Conservation (phyloP, 2,329 filamentous ascomycete genomes). For the Claviceps sp. region DNA sequence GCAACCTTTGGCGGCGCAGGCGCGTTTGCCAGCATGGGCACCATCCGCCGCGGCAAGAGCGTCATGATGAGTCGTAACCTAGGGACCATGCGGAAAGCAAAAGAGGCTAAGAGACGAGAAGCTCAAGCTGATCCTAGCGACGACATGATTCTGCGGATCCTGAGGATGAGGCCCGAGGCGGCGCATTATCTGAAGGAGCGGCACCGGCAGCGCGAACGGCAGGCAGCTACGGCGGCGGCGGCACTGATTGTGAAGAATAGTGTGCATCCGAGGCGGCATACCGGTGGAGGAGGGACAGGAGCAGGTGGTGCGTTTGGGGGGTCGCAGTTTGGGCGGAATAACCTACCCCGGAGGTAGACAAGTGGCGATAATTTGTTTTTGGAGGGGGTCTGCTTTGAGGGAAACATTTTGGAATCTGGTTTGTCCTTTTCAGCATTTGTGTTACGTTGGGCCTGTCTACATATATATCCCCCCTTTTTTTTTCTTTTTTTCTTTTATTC, state of each 20-base stretch:
- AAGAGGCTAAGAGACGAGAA: slow-evolving; percentile 90
- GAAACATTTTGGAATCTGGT: not conserved
- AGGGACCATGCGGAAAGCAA: slow-evolving; percentile 89
- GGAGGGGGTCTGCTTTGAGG: not conserved
- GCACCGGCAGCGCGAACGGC: slow-evolving; percentile 83
- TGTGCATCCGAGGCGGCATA: slow-evolving; percentile 45
- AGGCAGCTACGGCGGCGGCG: slow-evolving; percentile 79
- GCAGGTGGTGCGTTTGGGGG: slow-evolving; percentile 7
- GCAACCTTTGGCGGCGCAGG: slow-evolving; percentile 21
- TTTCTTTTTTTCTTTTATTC: not conserved
- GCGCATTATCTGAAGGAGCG: slow-evolving; percentile 76
- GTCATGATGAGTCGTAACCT: slow-evolving; percentile 93
- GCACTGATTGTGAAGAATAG: slow-evolving; percentile 93
- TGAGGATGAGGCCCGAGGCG: slow-evolving; percentile 90
- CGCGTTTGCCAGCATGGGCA: slow-evolving; percentile 52
- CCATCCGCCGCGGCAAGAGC: slow-evolving; percentile 54
- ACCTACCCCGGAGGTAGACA: slow-evolving; percentile 31
- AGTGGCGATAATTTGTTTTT: not conserved
- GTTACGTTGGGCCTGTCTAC: too few species aligned
- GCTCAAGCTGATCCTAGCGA: slow-evolving; percentile 93
- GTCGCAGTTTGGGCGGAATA: slow-evolving; percentile 32
- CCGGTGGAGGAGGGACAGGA: slow-evolving; percentile 16
- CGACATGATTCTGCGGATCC: slow-evolving; percentile 91
- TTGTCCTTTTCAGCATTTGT: not conserved
- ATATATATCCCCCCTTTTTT: not conserved